These are phyloP conservation scores for Talaromyces sp. DNA, from an alignment of 2,329 filamentous ascomycete genomes.

Conservation along the genomic window DNA sequence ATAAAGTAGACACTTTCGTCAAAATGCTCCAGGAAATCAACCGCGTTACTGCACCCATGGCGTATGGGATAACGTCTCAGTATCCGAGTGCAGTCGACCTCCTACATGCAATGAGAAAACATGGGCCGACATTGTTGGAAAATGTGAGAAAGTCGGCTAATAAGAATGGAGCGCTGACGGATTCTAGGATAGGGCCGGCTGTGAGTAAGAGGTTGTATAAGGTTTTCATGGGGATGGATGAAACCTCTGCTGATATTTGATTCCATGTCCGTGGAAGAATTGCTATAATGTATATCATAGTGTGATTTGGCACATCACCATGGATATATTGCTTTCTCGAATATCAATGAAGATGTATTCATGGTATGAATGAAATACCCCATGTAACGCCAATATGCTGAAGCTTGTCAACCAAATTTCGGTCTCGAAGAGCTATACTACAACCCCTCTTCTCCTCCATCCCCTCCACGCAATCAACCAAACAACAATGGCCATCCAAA, in stretches of 20 bases:
- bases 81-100: conserved; percentile 60
- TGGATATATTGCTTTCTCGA: neutral
- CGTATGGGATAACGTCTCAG: conserved; percentile 63
- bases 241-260: conserved; percentile 44
- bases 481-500: conserved; percentile 71
- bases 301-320: neutral
- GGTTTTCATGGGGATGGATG: conserved; percentile 49
- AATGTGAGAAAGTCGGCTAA: conserved; percentile 54
- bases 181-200: conserved; percentile 47
- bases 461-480: conserved; percentile 82
- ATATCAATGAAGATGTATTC: neutral
- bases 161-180: conserved; percentile 44
- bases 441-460: conserved; percentile 73
- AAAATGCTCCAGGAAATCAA: conserved; percentile 74
- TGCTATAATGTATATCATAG: neutral
- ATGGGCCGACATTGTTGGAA: conserved; percentile 62
- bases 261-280: neutral
- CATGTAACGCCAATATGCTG: neutral
- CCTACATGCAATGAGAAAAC: conserved; percentile 55
- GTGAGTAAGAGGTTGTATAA: conserved; percentile 48
- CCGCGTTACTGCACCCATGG: conserved; percentile 68
- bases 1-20: conserved; percentile 63
- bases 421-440: conserved; percentile 47
- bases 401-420: neutral
- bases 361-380: neutral